phyloP scores from a whole-genome alignment of 306 rosid species.

The Nissolia schottii region DNA sequence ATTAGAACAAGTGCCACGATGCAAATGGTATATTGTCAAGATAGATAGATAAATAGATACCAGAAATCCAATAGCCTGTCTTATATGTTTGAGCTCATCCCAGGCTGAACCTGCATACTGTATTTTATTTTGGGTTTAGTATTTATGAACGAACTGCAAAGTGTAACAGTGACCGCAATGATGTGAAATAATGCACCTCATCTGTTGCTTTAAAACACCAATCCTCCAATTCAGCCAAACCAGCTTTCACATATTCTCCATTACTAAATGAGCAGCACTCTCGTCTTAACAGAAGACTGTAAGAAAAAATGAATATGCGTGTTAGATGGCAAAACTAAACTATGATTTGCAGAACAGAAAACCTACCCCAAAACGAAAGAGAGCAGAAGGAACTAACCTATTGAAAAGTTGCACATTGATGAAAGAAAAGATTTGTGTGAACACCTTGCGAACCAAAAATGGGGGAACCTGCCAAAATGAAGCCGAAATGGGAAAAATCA shows the following conservation, averaged over 20 bases:
- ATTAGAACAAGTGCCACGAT: slow-evolving; percentile 5
- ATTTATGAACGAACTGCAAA: slow-evolving; percentile 7
- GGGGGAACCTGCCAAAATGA: slow-evolving; percentile 49
- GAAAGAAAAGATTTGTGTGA: slow-evolving; percentile 80
- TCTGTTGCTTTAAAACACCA: slow-evolving; percentile 92
- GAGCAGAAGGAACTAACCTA: slow-evolving; percentile 50
- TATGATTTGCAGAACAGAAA: not conserved
- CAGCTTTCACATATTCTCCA: slow-evolving; percentile 94
- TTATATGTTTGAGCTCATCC: slow-evolving; percentile 94
- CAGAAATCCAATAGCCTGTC: slow-evolving; percentile 99
- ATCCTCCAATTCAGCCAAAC: slow-evolving; percentile 93
- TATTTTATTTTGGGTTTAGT: slow-evolving; percentile 17
- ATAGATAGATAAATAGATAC: slow-evolving; percentile 35
- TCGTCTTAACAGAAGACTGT: slow-evolving; percentile 94
- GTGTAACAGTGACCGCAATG: not conserved
- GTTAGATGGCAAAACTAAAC: not conserved
- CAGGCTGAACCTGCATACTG: slow-evolving; percentile 82
- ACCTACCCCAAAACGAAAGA: not conserved
- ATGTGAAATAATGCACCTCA: slow-evolving; percentile 51
- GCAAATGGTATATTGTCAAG: slow-evolving; percentile 8
- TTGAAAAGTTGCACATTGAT: slow-evolving; percentile 96
- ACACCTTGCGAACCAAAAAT: slow-evolving; percentile 83
- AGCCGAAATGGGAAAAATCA: not conserved
- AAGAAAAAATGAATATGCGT: slow-evolving; percentile 4
- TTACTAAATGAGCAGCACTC: slow-evolving; percentile 99